Evolutionary conservation across 2,329 filamentous ascomycete genomes (phyloP), one percentile per base, ranked within the genome.

Genomic region (Fusarium coffeatum): DNA sequence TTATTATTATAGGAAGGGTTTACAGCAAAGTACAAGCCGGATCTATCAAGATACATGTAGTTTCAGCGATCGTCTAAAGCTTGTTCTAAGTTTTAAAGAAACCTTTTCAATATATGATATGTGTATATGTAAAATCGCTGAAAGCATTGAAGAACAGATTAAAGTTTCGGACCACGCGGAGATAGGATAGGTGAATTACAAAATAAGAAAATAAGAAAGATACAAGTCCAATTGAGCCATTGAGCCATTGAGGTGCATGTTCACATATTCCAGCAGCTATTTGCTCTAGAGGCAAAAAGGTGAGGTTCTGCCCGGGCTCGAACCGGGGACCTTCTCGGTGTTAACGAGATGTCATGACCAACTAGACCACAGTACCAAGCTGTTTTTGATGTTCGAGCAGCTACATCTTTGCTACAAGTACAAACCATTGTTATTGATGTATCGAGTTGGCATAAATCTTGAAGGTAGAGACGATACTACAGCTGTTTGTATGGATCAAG

Each of bases 401-500:
- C 4, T n/a, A 10, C 10, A n/a, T 4, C 6, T 37, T 4, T 11
- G 18, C 11, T 4, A 37, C 34, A 37, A 37, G 34, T 37, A 37
- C 3, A n/a, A 6, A 6, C 6, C 34, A 11, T 2, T 37, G 10
- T 1, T 2, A 6, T 9, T 11, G 11, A 37, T 2, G 5, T 11
- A 37, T 9, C 34, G 34, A 37, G 16, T 9, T n/a, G 9, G 11
- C n/a, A n/a, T 34, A 11, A n/a, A 1, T n/a, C 9, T 37, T 37
- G 9, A 4, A n/a, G 18, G 18, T n/a, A 37, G 34, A 37, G 16
- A 4, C n/a, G 10, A 18, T 37, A 18, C 3, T 37, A 9, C 18
- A 37, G 10, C 11, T 37, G 34, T 37, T n/a, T 37, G 16, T 6
- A n/a, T 10, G 34, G 3, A n/a, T 18, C 18, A 4, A n/a, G 34